Conservation (phyloP, 2,329 filamentous ascomycete species). For the Colletotrichum musae region DNA sequence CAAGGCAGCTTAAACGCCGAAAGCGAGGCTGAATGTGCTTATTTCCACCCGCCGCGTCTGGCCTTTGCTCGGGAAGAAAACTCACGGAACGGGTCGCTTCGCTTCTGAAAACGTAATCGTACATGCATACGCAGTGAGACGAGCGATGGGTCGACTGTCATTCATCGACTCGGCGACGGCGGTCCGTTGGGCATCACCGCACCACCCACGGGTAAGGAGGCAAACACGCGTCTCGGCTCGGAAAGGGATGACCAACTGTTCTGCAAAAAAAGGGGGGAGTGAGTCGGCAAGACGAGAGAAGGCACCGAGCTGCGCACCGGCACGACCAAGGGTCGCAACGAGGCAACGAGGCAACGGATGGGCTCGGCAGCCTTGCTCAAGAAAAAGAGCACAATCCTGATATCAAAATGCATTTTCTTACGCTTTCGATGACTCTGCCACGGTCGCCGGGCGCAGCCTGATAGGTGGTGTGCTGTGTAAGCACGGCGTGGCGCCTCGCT, state of each 20-base stretch:
- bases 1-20: neutral
- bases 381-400: conserved; percentile 2
- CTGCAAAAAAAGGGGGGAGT: neutral
- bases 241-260: neutral
- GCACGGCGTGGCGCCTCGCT: neutral
- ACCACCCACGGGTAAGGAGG: neutral
- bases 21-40: conserved; percentile 3
- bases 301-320: neutral
- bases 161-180: neutral
- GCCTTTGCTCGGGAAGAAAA: too few relatives aligned
- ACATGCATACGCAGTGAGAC: neutral
- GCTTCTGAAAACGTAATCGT: too few relatives aligned
- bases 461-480: conserved; percentile 7
- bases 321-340: neutral
- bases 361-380: neutral
- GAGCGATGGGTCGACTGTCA: neutral
- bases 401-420: conserved; percentile 11
- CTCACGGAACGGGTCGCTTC: too few relatives aligned
- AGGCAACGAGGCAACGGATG: conserved; percentile 19
- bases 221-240: neutral
- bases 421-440: neutral
- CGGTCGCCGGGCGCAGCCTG: conserved; percentile 6
- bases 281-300: neutral
- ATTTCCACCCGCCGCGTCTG: neutral
- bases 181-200: neutral